A percentile compares a stretch with the other conserved stretches of the same genome.
Conservation (phyloP, 2,329 filamentous ascomycete genomes). For the Pseudomassariella vexata region DNA sequence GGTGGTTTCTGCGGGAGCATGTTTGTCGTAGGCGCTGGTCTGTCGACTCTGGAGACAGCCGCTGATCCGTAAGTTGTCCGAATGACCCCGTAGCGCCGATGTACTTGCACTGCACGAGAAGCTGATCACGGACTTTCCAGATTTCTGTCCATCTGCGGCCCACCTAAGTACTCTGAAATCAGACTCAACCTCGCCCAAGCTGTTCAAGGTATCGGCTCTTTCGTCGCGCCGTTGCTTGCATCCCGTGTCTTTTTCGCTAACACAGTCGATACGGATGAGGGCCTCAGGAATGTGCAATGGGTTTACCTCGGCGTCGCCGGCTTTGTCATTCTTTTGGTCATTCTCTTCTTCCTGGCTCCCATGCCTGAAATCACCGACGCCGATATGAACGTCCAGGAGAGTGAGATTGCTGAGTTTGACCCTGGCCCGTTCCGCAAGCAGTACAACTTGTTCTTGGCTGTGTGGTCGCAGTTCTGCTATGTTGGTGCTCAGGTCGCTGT, state of each 20-base stretch:
- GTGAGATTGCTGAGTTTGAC: constrained; percentile 33
- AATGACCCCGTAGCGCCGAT: not conserved
- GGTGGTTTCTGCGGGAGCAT: constrained; percentile 55
- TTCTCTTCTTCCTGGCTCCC: constrained; percentile 51
- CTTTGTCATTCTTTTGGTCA: constrained; percentile 51
- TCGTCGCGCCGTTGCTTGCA: constrained; percentile 53
- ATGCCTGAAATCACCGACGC: constrained; percentile 51
- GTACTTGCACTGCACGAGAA: not conserved
- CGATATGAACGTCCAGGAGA: constrained; percentile 52
- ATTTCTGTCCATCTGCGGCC: constrained; percentile 47
- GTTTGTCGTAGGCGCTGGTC: constrained; percentile 34
- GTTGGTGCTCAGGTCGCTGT: constrained; percentile 53
- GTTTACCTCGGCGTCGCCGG: constrained; percentile 57
- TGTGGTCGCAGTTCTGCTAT: constrained; percentile 59
- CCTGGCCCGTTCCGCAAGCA: constrained; percentile 50
- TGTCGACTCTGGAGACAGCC: constrained; percentile 51
- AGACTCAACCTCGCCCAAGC: constrained; percentile 54
- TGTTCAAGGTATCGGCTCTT: constrained; percentile 52
- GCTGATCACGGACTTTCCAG: no score
- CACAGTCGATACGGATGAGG: constrained; percentile 39
- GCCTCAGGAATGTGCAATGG: constrained; percentile 57
- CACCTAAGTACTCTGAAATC: constrained; percentile 52
- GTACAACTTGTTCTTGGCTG: constrained; percentile 55
- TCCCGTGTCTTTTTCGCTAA: constrained; percentile 57
- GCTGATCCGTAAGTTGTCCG: constrained; percentile 40